These are phyloP conservation scores for Fomitopsis serialis DNA, from an alignment of 768 basidiomycete genomes.

Conservation along the genomic window DNA sequence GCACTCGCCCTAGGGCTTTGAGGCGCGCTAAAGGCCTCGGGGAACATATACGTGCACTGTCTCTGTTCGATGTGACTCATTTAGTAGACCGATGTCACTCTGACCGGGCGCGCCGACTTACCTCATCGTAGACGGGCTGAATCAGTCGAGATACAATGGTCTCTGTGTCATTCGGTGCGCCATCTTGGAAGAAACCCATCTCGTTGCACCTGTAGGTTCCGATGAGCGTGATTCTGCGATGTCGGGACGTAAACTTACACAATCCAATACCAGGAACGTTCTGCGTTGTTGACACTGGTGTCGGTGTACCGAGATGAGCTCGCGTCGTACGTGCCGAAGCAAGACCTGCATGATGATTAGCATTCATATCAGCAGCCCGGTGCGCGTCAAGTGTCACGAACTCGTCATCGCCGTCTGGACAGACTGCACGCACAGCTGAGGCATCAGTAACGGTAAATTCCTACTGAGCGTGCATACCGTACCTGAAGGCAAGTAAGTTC, in stretches of 20 bases:
- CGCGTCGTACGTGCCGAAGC: constrained; percentile 37
- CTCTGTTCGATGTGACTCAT: too few species aligned
- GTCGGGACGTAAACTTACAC: constrained; percentile 31
- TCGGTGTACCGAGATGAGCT: constrained; percentile 44
- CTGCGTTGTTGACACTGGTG: constrained; percentile 46
- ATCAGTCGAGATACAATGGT: constrained; percentile 51
- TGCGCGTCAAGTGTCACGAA: neutral
- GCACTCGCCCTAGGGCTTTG: constrained; percentile 34
- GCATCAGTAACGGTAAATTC: too few species aligned
- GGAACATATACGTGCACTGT: constrained; percentile 69
- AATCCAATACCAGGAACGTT: constrained; percentile 70
- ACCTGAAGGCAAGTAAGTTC: too few species aligned
- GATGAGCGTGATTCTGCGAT: too few species aligned
- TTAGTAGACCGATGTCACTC: too few species aligned
- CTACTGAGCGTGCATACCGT: too few species aligned
- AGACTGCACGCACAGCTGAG: too few species aligned
- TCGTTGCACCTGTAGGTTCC: constrained; percentile 59
- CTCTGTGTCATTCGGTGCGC: constrained; percentile 32
- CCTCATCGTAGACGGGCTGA: constrained; percentile 51
- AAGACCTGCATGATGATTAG: constrained; percentile 21
- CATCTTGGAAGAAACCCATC: constrained; percentile 46
- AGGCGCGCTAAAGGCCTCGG: constrained; percentile 46
- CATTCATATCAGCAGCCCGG: too few species aligned
- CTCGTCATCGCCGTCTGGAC: constrained; percentile 44
- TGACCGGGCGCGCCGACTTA: too few species aligned